Conservation (phyloP, 2,329 filamentous ascomycete genomes). For the Hypoxylon sp. region DNA sequence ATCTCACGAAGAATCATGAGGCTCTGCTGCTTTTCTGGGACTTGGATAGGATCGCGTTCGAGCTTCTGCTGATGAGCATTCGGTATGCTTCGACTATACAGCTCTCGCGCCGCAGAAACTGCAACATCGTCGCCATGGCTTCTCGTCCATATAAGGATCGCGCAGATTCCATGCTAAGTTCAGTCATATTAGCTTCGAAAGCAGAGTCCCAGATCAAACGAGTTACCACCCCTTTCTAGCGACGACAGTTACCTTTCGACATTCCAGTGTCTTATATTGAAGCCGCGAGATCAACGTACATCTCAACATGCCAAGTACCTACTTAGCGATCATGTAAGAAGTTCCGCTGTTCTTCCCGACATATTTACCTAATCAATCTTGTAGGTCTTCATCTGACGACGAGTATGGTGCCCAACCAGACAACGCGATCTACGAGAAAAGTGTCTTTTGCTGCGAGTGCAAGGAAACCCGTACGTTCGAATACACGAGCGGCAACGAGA, state of each 20-base stretch:
- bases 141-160: conserved; percentile 24
- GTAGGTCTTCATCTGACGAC: too few relatives aligned
- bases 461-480: conserved; percentile 16
- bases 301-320: background rate
- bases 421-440: background rate
- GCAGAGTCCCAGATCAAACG: conserved; percentile 2
- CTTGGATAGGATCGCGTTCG: conserved; percentile 1
- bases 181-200: conserved; percentile 5
- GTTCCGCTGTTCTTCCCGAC: too few relatives aligned
- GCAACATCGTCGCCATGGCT: conserved; percentile 4
- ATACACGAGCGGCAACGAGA: conserved; percentile 5
- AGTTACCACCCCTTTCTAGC: too few relatives aligned
- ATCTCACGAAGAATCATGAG: conserved; percentile 9
- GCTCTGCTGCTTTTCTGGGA: conserved; percentile 22
- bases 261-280: too few relatives aligned
- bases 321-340: conserved; percentile 23
- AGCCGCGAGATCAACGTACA: too few relatives aligned
- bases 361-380: too few relatives aligned
- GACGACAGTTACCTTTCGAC: too few relatives aligned
- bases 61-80: background rate
- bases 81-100: conserved; percentile 7
- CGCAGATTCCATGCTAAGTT: conserved; percentile 1
- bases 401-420: background rate
- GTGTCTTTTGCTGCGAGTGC: conserved; percentile 31
- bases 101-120: conserved; percentile 4